Percentiles rank a stretch among this genome's conserved stretches.
phyloP scores from a whole-genome alignment of 164 flowering plant species.

The Chloranthus sessilifolius region DNA sequence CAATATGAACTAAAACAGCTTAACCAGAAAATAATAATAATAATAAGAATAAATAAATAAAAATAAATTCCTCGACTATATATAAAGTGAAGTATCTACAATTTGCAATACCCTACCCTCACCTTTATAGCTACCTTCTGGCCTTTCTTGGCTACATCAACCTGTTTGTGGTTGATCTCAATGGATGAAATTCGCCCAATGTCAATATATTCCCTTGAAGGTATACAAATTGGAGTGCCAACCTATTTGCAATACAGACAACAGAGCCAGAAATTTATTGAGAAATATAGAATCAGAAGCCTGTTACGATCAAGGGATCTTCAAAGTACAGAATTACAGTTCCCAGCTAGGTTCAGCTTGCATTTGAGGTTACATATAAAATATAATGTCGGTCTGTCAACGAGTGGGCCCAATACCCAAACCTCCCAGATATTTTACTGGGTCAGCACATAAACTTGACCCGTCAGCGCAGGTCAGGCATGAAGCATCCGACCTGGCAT shows the following conservation, averaged over 20 bases:
- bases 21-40: not conserved
- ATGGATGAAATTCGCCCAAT: constrained; percentile 90
- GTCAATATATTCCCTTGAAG: constrained; percentile 62
- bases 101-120: constrained; percentile 9
- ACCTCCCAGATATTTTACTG: too few relatives aligned
- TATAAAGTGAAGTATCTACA: not conserved
- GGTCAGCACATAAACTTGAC: too few relatives aligned
- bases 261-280: not conserved
- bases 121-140: constrained; percentile 94
- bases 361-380: too few relatives aligned
- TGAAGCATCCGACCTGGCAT: too few relatives aligned
- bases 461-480: too few relatives aligned
- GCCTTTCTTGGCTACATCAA: constrained; percentile 88
- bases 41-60: not conserved
- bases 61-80: not conserved
- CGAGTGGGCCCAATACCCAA: too few relatives aligned
- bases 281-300: too few relatives aligned
- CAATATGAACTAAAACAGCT: not conserved
- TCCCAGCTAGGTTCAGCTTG: too few relatives aligned
- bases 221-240: constrained; percentile 91
- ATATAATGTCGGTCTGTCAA: too few relatives aligned
- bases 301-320: too few relatives aligned
- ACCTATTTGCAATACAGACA: constrained; percentile 34
- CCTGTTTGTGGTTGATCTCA: constrained; percentile 81
- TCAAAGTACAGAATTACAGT: too few relatives aligned